Percentiles rank a stretch among this genome's conserved stretches.
phyloP scores from a whole-genome alignment of 495 filamentous ascomycete genomes.

The Daldinia vernicosa region DNA sequence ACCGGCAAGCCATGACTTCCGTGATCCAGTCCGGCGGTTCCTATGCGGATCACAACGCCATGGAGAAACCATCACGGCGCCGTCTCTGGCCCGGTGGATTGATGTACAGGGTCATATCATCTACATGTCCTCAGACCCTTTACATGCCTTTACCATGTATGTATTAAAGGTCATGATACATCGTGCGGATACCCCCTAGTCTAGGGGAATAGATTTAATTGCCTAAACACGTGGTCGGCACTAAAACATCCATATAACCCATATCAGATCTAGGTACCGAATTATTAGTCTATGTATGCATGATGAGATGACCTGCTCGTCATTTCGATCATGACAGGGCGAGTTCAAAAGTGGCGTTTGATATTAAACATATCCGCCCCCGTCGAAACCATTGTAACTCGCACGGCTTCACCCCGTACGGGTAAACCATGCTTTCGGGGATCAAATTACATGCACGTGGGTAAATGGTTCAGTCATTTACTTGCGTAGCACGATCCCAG shows the following conservation, averaged over 20 bases:
- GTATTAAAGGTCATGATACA: constrained; percentile 5
- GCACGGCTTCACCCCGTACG: constrained; percentile 35
- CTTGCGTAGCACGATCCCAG: not conserved
- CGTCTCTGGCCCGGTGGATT: constrained; percentile 17
- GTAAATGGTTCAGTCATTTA: constrained; percentile 28
- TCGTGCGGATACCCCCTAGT: constrained; percentile 25
- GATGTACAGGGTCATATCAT: constrained; percentile 5
- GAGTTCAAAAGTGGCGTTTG: constrained; percentile 18
- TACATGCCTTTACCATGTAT: constrained; percentile 3
- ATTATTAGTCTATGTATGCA: constrained; percentile 22
- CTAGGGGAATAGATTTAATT: constrained; percentile 23
- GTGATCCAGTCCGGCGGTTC: constrained; percentile 31
- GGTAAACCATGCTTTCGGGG: constrained; percentile 24
- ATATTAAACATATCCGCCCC: constrained; percentile 38
- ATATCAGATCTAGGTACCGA: constrained; percentile 39
- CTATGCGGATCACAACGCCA: constrained; percentile 36
- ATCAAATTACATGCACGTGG: constrained; percentile 43
- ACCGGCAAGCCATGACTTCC: constrained; percentile 25
- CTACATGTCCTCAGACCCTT: not conserved
- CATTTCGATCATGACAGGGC: constrained; percentile 31
- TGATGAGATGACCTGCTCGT: constrained; percentile 36
- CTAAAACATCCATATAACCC: constrained; percentile 23
- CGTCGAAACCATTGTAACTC: constrained; percentile 20
- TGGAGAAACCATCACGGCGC: constrained; percentile 17
- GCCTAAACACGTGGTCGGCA: constrained; percentile 40